Percentiles rank a stretch among this genome's conserved stretches.
Conservation (phyloP, 164 flowering plant species). For the Sedum album region DNA sequence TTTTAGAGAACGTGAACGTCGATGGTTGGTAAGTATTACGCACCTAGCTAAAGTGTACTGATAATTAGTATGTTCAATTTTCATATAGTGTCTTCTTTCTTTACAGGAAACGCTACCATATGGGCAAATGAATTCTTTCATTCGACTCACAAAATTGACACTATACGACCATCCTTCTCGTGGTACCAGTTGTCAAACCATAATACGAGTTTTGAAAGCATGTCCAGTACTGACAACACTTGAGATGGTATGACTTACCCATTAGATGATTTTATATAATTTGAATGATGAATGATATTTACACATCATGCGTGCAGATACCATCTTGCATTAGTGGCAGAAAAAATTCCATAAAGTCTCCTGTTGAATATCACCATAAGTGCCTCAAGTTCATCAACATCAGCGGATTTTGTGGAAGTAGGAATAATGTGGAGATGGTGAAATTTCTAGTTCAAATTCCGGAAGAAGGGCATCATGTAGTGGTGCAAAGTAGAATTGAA, state of each 20-base stretch:
- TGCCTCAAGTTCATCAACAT: neutral
- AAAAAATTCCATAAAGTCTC: neutral
- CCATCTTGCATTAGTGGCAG: neutral
- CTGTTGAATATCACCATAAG: neutral
- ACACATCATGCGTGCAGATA: neutral
- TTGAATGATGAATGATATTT: neutral
- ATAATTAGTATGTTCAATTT: neutral
- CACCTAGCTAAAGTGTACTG: too few relatives aligned
- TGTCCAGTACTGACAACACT: neutral
- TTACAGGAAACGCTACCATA: neutral
- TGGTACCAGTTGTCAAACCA: neutral
- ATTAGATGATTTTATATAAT: too few relatives aligned
- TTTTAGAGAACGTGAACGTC: neutral
- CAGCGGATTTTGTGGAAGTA: neutral
- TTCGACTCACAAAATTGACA: neutral
- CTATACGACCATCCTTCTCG: neutral
- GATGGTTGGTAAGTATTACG: neutral
- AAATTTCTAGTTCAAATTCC: neutral
- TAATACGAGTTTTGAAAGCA: neutral
- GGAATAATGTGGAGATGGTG: neutral
- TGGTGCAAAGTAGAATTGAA: neutral
- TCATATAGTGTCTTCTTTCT: neutral
- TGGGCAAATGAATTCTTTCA: neutral
- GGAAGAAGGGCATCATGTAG: neutral
- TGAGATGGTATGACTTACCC: neutral